Conservation (phyloP, 352 stramenopile species). For the Phytopythium cucurbitacearum region DNA sequence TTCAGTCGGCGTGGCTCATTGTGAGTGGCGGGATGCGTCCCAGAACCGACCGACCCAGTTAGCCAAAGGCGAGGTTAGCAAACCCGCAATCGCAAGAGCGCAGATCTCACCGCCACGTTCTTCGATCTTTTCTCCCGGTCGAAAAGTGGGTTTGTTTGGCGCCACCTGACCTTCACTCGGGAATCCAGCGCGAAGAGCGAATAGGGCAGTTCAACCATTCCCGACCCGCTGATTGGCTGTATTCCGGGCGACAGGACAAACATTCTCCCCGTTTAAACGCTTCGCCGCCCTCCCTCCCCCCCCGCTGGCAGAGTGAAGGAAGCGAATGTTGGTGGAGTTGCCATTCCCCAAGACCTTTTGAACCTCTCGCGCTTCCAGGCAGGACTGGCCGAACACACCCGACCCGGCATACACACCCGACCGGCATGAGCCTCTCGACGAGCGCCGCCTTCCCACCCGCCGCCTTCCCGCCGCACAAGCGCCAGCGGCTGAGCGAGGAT, state of each 20-base stretch:
- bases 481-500: conserved; percentile 44
- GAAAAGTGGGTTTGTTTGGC: background rate
- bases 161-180: conserved; percentile 7
- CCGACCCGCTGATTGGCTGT: no score
- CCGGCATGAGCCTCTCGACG: conserved; percentile 2
- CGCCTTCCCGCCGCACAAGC: conserved; percentile 42
- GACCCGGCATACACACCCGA: background rate
- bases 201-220: background rate
- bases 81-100: no score
- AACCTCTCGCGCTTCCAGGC: background rate
- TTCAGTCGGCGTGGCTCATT: no score
- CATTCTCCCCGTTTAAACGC: background rate
- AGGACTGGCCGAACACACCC: no score
- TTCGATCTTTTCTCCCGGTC: no score
- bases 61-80: no score
- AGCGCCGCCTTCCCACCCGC: conserved; percentile 10
- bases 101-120: no score
- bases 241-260: background rate
- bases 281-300: no score
- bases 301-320: conserved; percentile 23
- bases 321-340: conserved; percentile 42
- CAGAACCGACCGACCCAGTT: no score
- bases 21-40: no score
- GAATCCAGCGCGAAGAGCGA: background rate
- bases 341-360: conserved; percentile 24